Percentiles rank a stretch among this genome's conserved stretches.
Evolutionary conservation across 345 rosid species (phyloP).

Genomic region (Populus davidiana): DNA sequence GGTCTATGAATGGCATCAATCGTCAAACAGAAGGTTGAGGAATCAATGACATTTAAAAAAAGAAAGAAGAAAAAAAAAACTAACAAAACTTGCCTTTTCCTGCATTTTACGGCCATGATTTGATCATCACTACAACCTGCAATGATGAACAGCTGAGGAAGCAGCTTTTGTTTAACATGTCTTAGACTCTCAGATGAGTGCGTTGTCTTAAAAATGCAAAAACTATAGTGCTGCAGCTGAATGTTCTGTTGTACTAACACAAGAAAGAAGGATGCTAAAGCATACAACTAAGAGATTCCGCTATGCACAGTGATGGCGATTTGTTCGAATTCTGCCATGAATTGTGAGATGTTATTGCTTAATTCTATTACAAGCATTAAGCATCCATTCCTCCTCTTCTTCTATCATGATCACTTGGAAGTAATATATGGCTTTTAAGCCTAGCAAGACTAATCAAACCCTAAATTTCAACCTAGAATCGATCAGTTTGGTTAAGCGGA

Average conservation of each 20-base stretch:
- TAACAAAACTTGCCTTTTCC: conserved; percentile 1
- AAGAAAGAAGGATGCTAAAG: background rate
- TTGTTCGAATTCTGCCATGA: background rate
- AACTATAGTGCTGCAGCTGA: background rate
- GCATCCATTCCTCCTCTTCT: too few species aligned
- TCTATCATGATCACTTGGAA: too few species aligned
- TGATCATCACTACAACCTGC: conserved; percentile 5
- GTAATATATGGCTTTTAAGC: background rate
- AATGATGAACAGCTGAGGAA: conserved; percentile 2
- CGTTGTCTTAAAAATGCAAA: background rate
- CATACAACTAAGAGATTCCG: background rate
- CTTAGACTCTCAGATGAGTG: background rate
- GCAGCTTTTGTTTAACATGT: background rate
- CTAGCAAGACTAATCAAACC: background rate
- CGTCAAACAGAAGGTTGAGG: conserved; percentile 4
- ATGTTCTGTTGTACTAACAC: background rate
- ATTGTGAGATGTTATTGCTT: too few species aligned
- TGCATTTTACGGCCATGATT: conserved; percentile 1
- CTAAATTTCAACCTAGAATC: background rate
- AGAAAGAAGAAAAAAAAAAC: background rate
- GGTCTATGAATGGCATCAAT: background rate
- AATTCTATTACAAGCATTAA: too few species aligned
- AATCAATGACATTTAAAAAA: background rate
- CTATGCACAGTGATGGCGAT: background rate
- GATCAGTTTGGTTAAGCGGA: background rate